These are phyloP conservation scores for Suhomyces yuchorum DNA, from an alignment of 1,139 yeast species.

Conservation along the genomic window DNA sequence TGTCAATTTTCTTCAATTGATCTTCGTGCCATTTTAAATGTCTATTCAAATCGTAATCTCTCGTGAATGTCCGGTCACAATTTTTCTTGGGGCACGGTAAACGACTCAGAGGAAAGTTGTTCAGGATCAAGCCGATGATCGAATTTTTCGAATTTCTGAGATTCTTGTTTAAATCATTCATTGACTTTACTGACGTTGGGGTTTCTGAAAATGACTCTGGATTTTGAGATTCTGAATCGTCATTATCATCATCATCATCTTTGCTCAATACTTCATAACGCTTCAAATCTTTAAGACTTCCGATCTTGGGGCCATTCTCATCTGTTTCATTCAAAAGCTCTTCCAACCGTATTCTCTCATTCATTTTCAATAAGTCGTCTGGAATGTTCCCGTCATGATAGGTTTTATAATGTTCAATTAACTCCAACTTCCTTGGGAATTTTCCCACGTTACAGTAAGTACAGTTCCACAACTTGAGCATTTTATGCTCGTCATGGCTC, in stretches of 20 bases:
- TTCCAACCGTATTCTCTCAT: slow-evolving; percentile 28
- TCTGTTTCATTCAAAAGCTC: slow-evolving; percentile 23
- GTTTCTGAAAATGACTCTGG: slow-evolving; percentile 15
- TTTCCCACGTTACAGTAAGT: slow-evolving; percentile 44
- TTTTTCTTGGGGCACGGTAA: slow-evolving; percentile 48
- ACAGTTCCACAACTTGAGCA: slow-evolving; percentile 65
- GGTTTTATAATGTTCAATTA: slow-evolving; percentile 45
- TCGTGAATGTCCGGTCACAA: slow-evolving; percentile 51
- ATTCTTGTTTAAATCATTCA: slow-evolving; percentile 21
- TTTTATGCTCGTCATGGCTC: slow-evolving; percentile 52
- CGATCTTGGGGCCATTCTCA: slow-evolving; percentile 1
- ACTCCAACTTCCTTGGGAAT: slow-evolving; percentile 38
- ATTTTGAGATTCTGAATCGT: slow-evolving; percentile 17
- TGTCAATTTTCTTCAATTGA: slow-evolving; percentile 35
- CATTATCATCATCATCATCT: slow-evolving; percentile 13
- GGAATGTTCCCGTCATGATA: slow-evolving; percentile 48
- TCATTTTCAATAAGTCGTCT: slow-evolving; percentile 31
- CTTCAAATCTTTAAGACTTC: slow-evolving; percentile 10
- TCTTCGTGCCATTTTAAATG: slow-evolving; percentile 60
- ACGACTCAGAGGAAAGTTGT: slow-evolving; percentile 34
- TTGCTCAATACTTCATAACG: slow-evolving; percentile 2
- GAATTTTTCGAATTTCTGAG: slow-evolving; percentile 25
- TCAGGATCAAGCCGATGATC: slow-evolving; percentile 40
- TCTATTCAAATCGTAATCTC: slow-evolving; percentile 50
- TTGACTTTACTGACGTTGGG: slow-evolving; percentile 28